Evolutionary conservation across 768 basidiomycete genomes (phyloP), one percentile per base, ranked within the genome.

Genomic region (Daedaleopsis sinensis): DNA sequence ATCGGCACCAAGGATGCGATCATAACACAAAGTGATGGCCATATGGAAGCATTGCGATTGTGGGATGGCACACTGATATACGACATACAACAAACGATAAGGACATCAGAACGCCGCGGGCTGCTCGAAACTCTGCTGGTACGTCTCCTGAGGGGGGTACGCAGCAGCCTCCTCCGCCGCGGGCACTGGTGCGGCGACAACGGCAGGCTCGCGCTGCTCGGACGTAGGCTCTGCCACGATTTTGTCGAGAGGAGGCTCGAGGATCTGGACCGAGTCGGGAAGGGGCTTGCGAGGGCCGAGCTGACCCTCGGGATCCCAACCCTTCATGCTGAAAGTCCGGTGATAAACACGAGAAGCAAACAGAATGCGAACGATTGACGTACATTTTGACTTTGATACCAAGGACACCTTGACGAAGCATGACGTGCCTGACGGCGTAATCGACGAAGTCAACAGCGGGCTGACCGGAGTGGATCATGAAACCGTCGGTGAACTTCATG

Each of bases 311-410:
- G 95, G 94, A 76, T 99, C 97, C 75, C 82, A 90, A 54, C 90
- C 93, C 80, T 96, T 96, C 97, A 99, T 99, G 79, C 95, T 96
- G 64, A 24, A 44, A 36, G 53, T 59, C 13, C 23, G 70, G 48
- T 75, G 62, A 32, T 49, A 4, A 32, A 54, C 49, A 27, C 19
- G 43, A 7, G 9, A 35, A 5, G 21, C 15, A 7, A n/a, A 13
- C 8, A 9, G 21, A 2, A 38, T 36, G 23, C 52, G 12, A 19
- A 52, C 37, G 19, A 10, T 12, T 36, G 21, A 74, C 87, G 64
- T 72, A 96, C 95, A 98, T 99, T 82, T 98, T 99, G 73, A 99
- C 97, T 79, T 99, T 99, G 86, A 99, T 98, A 73, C 97, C 97
- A 65, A 99, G 86, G 53, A 99, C 97, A 87, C 97, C 97, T 77